A percentile compares a stretch with the other conserved stretches of the same genome.
These are phyloP conservation scores for Dictyostelium firmibasis DNA, from an alignment of 78 protist genomes.

Conservation along the genomic window DNA sequence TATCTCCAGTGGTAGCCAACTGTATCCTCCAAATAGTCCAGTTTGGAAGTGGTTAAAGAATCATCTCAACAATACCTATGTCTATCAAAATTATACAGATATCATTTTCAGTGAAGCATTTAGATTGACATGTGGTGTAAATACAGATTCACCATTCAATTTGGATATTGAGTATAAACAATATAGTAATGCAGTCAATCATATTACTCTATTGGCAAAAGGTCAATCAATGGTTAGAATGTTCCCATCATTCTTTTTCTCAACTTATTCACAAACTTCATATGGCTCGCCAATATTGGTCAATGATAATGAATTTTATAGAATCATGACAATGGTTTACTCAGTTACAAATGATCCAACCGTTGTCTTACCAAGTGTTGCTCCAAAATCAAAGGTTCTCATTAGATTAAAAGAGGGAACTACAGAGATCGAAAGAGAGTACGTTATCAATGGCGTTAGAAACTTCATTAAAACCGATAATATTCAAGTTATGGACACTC, in stretches of 20 bases:
- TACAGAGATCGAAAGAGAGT: constrained; percentile 27
- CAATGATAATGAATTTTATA: constrained; percentile 61
- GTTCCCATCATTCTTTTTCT: constrained; percentile 87
- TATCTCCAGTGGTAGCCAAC: not conserved
- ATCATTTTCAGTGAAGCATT: constrained; percentile 80
- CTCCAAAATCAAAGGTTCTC: constrained; percentile 58
- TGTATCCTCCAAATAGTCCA: not conserved
- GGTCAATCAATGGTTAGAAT: constrained; percentile 63
- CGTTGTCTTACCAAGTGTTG: not conserved
- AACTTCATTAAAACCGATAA: constrained; percentile 56
- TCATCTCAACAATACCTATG: constrained; percentile 4
- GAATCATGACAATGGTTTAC: constrained; percentile 18
- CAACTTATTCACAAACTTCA: constrained; percentile 71
- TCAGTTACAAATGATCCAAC: constrained; percentile 5
- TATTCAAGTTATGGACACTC: constrained; percentile 70
- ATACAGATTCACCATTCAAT: constrained; percentile 63
- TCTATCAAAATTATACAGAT: constrained; percentile 79
- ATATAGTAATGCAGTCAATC: not conserved
- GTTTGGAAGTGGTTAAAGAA: constrained; percentile 25
- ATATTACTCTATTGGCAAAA: constrained; percentile 53
- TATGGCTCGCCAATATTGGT: constrained; percentile 73
- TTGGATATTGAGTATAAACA: constrained; percentile 12
- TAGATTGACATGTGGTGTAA: constrained; percentile 44
- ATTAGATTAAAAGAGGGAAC: constrained; percentile 45
- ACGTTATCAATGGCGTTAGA: constrained; percentile 73